Evolutionary conservation across 768 basidiomycete species (phyloP).

Genomic region (Boletus rufocinnamomeus): DNA sequence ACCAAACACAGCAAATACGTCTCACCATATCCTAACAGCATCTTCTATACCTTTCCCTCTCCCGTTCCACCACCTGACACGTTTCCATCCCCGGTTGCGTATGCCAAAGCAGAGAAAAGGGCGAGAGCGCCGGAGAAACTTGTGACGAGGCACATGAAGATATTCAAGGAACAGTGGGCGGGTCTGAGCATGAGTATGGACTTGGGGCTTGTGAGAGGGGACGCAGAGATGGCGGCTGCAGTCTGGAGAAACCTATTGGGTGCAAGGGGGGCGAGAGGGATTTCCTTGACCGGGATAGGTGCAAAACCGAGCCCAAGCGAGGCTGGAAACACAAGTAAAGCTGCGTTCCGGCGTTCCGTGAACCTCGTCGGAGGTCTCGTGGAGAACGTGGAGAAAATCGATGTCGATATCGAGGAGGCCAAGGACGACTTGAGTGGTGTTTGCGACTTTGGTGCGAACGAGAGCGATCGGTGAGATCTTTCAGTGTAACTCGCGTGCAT

Average conservation of each 20-base stretch:
- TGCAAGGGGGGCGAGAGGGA: slow-evolving; percentile 76
- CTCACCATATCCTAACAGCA: slow-evolving; percentile 26
- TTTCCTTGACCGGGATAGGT: slow-evolving; percentile 38
- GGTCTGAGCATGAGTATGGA: slow-evolving; percentile 82
- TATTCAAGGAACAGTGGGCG: slow-evolving; percentile 89
- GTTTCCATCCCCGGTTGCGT: slow-evolving; percentile 30
- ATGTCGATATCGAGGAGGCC: slow-evolving; percentile 57
- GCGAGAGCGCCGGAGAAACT: slow-evolving; percentile 72
- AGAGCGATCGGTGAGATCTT: slow-evolving; percentile 39
- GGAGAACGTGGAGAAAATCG: slow-evolving; percentile 58
- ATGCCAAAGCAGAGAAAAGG: slow-evolving; percentile 31
- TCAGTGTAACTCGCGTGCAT: neutral
- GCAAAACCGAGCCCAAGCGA: slow-evolving; percentile 7
- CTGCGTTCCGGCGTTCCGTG: slow-evolving; percentile 57
- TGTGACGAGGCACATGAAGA: slow-evolving; percentile 86
- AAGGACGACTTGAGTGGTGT: slow-evolving; percentile 72
- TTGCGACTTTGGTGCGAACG: slow-evolving; percentile 61
- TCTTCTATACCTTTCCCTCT: slow-evolving; percentile 33
- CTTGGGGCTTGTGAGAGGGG: slow-evolving; percentile 70
- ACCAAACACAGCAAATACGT: slow-evolving; percentile 17
- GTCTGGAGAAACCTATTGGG: slow-evolving; percentile 93
- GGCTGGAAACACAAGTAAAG: slow-evolving; percentile 2
- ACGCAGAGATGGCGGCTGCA: slow-evolving; percentile 82
- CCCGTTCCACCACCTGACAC: slow-evolving; percentile 27
- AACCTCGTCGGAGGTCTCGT: slow-evolving; percentile 71